phyloP scores from a whole-genome alignment of 2,329 filamentous ascomycete genomes.

The Microcyclospora pomicola region DNA sequence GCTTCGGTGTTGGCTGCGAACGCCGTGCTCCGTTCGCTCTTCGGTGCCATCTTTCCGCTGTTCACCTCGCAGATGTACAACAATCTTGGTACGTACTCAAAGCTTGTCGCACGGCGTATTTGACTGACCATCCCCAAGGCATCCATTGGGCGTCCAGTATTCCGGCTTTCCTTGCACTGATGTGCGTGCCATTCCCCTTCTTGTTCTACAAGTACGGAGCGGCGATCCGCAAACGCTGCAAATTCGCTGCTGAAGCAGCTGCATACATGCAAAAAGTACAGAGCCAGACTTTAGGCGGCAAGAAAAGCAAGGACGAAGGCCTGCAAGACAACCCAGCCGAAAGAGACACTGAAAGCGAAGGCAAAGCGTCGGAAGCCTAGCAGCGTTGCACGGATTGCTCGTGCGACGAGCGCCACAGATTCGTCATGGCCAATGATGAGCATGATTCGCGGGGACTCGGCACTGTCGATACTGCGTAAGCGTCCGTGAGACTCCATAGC shows the following conservation, averaged over 20 bases:
- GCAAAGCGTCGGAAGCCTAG: too few relatives aligned
- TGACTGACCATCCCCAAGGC: slow-evolving; percentile 27
- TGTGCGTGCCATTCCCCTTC: slow-evolving; percentile 60
- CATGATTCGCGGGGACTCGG: too few relatives aligned
- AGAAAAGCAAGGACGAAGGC: slow-evolving; percentile 1
- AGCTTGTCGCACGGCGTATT: too few relatives aligned
- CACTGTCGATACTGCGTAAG: too few relatives aligned
- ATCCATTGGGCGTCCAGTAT: slow-evolving; percentile 65
- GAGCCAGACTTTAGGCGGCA: slow-evolving; percentile 6
- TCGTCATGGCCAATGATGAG: too few relatives aligned
- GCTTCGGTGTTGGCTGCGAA: slow-evolving; percentile 64
- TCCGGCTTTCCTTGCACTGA: slow-evolving; percentile 59
- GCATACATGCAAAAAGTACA: slow-evolving; percentile 40
- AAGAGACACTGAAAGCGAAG: neutral
- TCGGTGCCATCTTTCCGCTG: slow-evolving; percentile 66
- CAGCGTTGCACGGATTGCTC: neutral
- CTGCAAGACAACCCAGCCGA: neutral
- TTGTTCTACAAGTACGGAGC: slow-evolving; percentile 62
- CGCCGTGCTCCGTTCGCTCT: slow-evolving; percentile 64
- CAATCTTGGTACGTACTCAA: slow-evolving; percentile 3
- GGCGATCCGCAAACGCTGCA: slow-evolving; percentile 50
- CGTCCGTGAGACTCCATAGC: too few relatives aligned
- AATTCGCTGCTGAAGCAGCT: slow-evolving; percentile 55
- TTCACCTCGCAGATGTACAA: slow-evolving; percentile 51
- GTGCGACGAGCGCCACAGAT: neutral